Percentiles rank a stretch among this genome's conserved stretches.
These are phyloP conservation scores for Elaeis guineensis DNA, from an alignment of 176 grass and related monocot species.

Conservation along the genomic window DNA sequence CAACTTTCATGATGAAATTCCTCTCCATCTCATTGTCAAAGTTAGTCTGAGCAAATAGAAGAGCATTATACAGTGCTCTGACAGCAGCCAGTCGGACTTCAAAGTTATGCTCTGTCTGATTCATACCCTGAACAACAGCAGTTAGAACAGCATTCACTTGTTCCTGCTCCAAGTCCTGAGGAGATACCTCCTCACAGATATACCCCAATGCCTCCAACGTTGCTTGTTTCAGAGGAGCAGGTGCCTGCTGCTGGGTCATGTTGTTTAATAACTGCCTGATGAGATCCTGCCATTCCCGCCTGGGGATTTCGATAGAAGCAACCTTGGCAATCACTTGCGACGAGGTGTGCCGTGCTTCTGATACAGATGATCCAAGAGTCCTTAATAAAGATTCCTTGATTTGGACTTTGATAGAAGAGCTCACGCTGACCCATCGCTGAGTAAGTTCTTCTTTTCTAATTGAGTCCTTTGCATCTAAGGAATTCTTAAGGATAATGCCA, in stretches of 20 bases:
- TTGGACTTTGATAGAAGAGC: conserved; percentile 49
- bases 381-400: conserved; percentile 83
- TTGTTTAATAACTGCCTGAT: conserved; percentile 56
- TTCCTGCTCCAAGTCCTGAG: conserved; percentile 65
- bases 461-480: conserved; percentile 64
- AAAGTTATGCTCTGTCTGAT: conserved; percentile 41
- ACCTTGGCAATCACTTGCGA: conserved; percentile 93
- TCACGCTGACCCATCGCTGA: conserved; percentile 60
- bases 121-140: conserved; percentile 84
- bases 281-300: conserved; percentile 86
- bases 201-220: conserved; percentile 85
- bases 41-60: conserved; percentile 79
- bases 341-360: conserved; percentile 75
- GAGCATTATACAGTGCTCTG: conserved; percentile 72
- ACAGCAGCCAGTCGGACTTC: conserved; percentile 74
- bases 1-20: conserved; percentile 86
- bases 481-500: conserved; percentile 85
- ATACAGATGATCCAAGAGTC: conserved; percentile 56
- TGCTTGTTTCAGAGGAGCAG: conserved; percentile 65
- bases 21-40: conserved; percentile 92
- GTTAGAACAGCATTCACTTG: conserved; percentile 80
- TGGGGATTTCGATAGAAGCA: conserved; percentile 85
- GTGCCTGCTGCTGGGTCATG: conserved; percentile 45
- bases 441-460: conserved; percentile 48
- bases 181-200: conserved; percentile 89